A percentile compares a stretch with the other conserved stretches of the same genome.
Evolutionary conservation across 768 basidiomycete species (phyloP).

Genomic region (Lepiota subincarnata): DNA sequence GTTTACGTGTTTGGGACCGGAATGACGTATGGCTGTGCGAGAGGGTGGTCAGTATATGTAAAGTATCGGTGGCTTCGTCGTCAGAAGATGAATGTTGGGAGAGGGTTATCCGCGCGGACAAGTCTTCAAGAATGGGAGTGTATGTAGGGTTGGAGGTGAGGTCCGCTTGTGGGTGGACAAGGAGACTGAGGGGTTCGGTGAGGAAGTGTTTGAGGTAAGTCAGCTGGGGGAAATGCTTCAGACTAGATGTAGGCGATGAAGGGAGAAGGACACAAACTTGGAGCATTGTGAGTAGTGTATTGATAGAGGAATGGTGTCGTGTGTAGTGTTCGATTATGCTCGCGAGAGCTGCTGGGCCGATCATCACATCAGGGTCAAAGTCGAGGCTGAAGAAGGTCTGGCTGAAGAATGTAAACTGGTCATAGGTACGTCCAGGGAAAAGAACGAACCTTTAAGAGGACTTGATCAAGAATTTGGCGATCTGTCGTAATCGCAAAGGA

Average conservation of each 20-base stretch:
- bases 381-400: constrained; percentile 54
- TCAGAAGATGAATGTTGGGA: background rate
- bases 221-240: constrained; percentile 36
- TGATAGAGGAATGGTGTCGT: constrained; percentile 54
- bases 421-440: background rate
- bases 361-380: constrained; percentile 56
- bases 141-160: background rate
- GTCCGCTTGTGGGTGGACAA: constrained; percentile 23
- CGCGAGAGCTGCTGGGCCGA: constrained; percentile 55
- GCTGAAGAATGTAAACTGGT: background rate
- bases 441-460: constrained; percentile 48
- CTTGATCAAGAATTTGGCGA: constrained; percentile 41
- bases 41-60: background rate
- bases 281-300: constrained; percentile 51
- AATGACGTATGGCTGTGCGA: constrained; percentile 8
- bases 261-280: constrained; percentile 41
- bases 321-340: constrained; percentile 55
- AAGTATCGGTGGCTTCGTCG: background rate
- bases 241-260: background rate
- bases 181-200: constrained; percentile 48
- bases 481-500: constrained; percentile 49
- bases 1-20: constrained; percentile 9
- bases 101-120: background rate
- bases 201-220: constrained; percentile 67
- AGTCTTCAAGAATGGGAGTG: background rate